phyloP scores from a whole-genome alignment of 1,284 basidiomycete genomes.

The Tremellales sp. region DNA sequence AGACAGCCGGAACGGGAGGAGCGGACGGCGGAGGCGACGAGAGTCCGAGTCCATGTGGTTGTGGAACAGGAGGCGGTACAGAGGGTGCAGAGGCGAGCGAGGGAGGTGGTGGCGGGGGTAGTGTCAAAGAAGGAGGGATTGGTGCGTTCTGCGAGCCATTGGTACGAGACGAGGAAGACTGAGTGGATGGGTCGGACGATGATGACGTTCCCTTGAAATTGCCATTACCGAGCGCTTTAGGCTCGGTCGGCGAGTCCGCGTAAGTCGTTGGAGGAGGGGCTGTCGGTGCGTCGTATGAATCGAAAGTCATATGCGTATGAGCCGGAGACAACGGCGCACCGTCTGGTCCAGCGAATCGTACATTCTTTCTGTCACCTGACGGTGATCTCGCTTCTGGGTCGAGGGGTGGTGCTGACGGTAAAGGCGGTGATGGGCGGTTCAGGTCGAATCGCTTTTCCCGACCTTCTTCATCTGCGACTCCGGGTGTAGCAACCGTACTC shows the following conservation, averaged over 20 bases:
- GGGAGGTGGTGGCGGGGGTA: not conserved
- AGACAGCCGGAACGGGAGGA: not conserved
- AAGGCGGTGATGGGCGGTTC: not conserved
- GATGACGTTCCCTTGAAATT: constrained; percentile 4
- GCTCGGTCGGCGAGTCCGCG: constrained; percentile 13
- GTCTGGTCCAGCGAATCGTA: constrained; percentile 45
- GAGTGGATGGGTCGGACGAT: constrained; percentile 1
- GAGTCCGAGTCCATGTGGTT: constrained; percentile 7
- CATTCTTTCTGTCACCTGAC: constrained; percentile 33
- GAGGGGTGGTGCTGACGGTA: constrained; percentile 12
- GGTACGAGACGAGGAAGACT: constrained; percentile 1
- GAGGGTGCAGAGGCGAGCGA: constrained; percentile 17
- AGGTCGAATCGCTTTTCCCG: constrained; percentile 20
- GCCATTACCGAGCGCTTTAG: constrained; percentile 4
- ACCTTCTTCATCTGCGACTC: constrained; percentile 27
- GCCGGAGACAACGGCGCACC: constrained; percentile 44
- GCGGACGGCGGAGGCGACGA: constrained; percentile 4
- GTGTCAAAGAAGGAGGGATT: constrained; percentile 19
- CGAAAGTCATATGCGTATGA: constrained; percentile 29
- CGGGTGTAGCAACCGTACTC: constrained; percentile 46
- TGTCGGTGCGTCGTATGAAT: constrained; percentile 32
- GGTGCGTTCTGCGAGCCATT: constrained; percentile 11
- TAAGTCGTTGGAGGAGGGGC: constrained; percentile 42
- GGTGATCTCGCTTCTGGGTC: constrained; percentile 5
- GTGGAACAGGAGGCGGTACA: constrained; percentile 10